phyloP scores from a whole-genome alignment of 169 alveolate species.

The Plasmodium inui region DNA sequence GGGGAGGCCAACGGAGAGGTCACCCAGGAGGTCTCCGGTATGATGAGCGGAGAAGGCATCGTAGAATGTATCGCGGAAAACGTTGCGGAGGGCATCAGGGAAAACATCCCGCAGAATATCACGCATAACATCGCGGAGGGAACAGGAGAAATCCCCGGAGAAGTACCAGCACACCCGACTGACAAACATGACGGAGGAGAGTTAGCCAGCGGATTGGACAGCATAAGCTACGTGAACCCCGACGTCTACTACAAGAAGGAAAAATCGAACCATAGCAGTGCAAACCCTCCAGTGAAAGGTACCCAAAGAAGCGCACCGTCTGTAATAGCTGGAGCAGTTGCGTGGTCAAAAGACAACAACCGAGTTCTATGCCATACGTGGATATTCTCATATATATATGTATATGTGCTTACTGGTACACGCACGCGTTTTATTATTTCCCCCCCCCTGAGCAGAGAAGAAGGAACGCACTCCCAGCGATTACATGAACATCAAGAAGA shows the following conservation, averaged over 20 bases:
- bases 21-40: background rate
- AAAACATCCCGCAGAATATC: no score
- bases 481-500: slow-evolving; percentile 66
- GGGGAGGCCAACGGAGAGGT: background rate
- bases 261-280: background rate
- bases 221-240: background rate
- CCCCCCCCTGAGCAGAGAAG: slow-evolving; percentile 12
- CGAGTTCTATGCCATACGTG: background rate
- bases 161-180: background rate
- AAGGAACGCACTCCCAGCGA: slow-evolving; percentile 11
- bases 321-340: background rate
- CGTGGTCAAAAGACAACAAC: background rate
- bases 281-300: slow-evolving; percentile 10
- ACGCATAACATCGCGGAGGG: background rate
- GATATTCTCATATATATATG: background rate
- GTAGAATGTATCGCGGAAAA: background rate
- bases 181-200: background rate
- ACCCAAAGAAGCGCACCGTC: background rate
- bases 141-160: background rate
- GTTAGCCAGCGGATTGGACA: background rate
- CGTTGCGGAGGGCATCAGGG: background rate
- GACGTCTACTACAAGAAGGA: background rate
- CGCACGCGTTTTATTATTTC: background rate
- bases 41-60: background rate
- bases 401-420: background rate